Conservation (phyloP, 768 basidiomycete species). For the Gyrodon lividus region DNA sequence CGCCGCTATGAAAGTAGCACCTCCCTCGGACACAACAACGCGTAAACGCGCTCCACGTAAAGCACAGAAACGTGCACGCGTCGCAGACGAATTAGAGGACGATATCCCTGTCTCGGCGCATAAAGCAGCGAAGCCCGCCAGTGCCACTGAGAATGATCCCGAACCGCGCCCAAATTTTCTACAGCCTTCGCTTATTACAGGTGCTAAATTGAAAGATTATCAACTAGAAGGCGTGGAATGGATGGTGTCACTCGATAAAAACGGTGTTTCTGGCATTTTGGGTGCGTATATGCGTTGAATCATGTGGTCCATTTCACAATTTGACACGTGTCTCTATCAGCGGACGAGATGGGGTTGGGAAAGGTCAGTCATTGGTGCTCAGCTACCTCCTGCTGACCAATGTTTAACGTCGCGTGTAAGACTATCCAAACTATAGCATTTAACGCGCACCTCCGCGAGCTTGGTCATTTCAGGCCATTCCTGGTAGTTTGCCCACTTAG, state of each 20-base stretch:
- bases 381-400: neutral
- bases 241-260: conserved; percentile 88
- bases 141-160: neutral
- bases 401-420: conserved; percentile 36
- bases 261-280: conserved; percentile 78
- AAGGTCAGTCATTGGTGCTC: conserved; percentile 47
- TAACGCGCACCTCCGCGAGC: conserved; percentile 82
- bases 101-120: neutral
- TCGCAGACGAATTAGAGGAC: conserved; percentile 5
- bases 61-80: conserved; percentile 9
- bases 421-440: conserved; percentile 96
- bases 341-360: conserved; percentile 95
- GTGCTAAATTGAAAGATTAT: conserved; percentile 83
- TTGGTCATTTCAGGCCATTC: conserved; percentile 69
- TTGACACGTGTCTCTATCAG: conserved; percentile 34
- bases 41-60: conserved; percentile 15
- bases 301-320: conserved; percentile 6
- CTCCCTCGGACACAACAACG: conserved; percentile 2
- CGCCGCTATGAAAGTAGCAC: conserved; percentile 25
- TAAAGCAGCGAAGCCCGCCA: conserved; percentile 13
- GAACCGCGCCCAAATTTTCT: conserved; percentile 43
- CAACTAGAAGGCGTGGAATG: conserved; percentile 94
- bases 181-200: conserved; percentile 81
- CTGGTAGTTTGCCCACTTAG: conserved; percentile 91
- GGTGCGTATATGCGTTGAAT: conserved; percentile 43